Percentiles rank a stretch among this genome's conserved stretches.
Evolutionary conservation across 805 yeast genomes (phyloP).

Genomic region (Metschnikowia matae): DNA sequence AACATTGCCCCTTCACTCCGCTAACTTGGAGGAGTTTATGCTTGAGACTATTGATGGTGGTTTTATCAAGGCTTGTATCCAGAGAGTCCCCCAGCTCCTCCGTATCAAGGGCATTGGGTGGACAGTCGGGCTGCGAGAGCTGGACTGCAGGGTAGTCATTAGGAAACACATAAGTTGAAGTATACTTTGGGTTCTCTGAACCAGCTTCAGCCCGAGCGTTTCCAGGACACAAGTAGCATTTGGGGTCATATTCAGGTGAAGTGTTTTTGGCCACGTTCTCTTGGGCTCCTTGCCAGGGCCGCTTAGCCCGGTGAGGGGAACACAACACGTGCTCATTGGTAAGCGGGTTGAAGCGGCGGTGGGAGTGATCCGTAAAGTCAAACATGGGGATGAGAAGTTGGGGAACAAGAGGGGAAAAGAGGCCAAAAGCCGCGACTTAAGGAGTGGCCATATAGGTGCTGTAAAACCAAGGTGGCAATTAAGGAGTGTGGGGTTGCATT

Average conservation of each 20-base stretch:
- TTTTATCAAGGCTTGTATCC: constrained; percentile 2
- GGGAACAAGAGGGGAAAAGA: not conserved
- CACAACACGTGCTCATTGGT: constrained; percentile 66
- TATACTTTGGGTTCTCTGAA: constrained; percentile 49
- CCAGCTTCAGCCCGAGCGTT: constrained; percentile 62
- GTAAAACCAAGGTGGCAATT: too few relatives aligned
- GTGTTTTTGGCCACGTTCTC: constrained; percentile 43
- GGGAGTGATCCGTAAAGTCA: constrained; percentile 56
- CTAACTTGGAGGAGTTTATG: constrained; percentile 47
- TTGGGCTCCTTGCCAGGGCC: constrained; percentile 80
- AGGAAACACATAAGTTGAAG: constrained; percentile 53
- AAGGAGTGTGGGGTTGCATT: not conserved
- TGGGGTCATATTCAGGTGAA: constrained; percentile 55
- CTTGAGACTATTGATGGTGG: constrained; percentile 22
- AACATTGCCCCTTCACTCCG: constrained; percentile 65
- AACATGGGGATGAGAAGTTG: constrained; percentile 20
- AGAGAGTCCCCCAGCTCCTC: not conserved
- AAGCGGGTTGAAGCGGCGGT: constrained; percentile 66
- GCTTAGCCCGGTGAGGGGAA: constrained; percentile 71
- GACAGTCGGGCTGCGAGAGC: constrained; percentile 26
- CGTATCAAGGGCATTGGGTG: constrained; percentile 7
- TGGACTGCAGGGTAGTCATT: constrained; percentile 73
- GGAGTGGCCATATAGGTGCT: not conserved
- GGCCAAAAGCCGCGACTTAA: not conserved
- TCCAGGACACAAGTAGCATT: constrained; percentile 71